Conservation (phyloP, 768 basidiomycete species). For the Podaxis sp. region DNA sequence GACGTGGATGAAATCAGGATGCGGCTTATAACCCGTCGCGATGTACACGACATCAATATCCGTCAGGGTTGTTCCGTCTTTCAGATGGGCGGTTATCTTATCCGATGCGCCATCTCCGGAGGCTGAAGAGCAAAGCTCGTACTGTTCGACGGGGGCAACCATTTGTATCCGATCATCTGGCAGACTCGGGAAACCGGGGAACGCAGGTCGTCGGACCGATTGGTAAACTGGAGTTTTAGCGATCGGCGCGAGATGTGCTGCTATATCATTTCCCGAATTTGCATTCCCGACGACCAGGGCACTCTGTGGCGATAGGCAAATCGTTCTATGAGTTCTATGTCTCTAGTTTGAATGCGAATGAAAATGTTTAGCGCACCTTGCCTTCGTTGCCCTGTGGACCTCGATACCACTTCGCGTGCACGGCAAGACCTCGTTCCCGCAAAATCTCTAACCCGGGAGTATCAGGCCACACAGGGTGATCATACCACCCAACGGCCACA, state of each 20-base stretch:
- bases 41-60: conserved; percentile 43
- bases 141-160: conserved; percentile 38
- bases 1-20: conserved; percentile 40
- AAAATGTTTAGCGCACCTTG: conserved; percentile 25
- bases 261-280: conserved; percentile 53
- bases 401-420: conserved; percentile 42
- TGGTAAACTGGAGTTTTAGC: conserved; percentile 42
- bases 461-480: conserved; percentile 42
- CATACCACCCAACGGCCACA: conserved; percentile 45
- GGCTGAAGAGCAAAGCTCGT: conserved; percentile 17
- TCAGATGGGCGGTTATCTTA: conserved; percentile 33
- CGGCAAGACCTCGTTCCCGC: conserved; percentile 29
- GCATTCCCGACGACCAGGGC: conserved; percentile 49
- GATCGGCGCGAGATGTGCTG: conserved; percentile 40
- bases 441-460: conserved; percentile 41
- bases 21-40: conserved; percentile 46
- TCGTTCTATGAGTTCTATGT: not conserved
- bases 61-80: conserved; percentile 35
- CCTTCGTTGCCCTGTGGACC: conserved; percentile 36
- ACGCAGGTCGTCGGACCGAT: conserved; percentile 40
- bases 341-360: not conserved
- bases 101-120: conserved; percentile 6
- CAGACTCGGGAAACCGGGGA: conserved; percentile 37
- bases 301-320: conserved; percentile 27
- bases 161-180: conserved; percentile 41